A percentile compares a stretch with the other conserved stretches of the same genome.
Conservation (phyloP, 2,329 filamentous ascomycete species). For the Penicillium hesseltinei region DNA sequence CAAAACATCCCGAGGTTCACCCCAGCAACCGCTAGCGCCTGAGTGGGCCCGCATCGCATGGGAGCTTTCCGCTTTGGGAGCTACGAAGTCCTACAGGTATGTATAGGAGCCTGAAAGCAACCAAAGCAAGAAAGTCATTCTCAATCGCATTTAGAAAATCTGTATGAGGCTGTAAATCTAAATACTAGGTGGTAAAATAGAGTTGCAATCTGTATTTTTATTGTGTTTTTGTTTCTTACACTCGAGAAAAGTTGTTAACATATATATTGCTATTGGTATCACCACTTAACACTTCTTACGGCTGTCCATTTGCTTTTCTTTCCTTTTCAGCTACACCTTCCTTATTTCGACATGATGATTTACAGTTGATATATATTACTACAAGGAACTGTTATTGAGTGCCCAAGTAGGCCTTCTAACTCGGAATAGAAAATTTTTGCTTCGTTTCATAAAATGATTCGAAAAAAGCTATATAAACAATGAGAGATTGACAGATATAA, state of each 20-base stretch:
- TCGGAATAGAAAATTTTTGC: background rate
- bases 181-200: background rate
- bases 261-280: background rate
- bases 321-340: no score
- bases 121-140: background rate
- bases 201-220: background rate
- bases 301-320: no score
- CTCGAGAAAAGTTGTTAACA: background rate
- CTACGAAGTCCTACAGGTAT: background rate
- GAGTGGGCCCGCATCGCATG: slow-evolving; percentile 11
- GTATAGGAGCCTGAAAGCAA: background rate
- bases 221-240: background rate
- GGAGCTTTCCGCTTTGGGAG: slow-evolving; percentile 8
- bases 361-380: background rate
- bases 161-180: background rate
- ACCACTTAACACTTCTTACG: no score
- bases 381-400: background rate
- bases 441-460: slow-evolving; percentile 1
- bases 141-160: background rate
- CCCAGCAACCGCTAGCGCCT: slow-evolving; percentile 7
- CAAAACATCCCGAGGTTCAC: slow-evolving; percentile 2
- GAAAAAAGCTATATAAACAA: slow-evolving; percentile 13
- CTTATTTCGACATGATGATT: no score
- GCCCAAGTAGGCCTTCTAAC: background rate
- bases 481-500: background rate